phyloP scores from a whole-genome alignment of 257 asterid genomes.

The Przewalskia tangutica region DNA sequence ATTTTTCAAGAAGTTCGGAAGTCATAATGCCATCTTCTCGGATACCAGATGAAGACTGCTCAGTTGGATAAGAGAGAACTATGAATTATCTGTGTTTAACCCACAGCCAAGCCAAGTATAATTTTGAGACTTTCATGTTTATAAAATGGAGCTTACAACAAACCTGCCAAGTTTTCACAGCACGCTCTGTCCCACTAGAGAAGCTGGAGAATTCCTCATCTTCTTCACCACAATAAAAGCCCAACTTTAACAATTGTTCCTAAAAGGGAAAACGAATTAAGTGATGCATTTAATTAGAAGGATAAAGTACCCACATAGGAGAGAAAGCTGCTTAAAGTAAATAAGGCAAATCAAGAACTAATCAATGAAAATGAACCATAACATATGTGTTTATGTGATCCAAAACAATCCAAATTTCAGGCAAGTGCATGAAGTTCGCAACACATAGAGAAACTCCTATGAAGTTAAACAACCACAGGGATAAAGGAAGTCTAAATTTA shows the following conservation, averaged over 20 bases:
- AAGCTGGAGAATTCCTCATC: conserved; percentile 75
- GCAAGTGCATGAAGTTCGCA: neutral
- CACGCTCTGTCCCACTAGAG: conserved; percentile 75
- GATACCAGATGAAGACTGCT: conserved; percentile 54
- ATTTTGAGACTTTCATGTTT: neutral
- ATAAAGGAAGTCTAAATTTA: neutral
- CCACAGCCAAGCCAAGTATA: neutral
- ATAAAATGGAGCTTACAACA: conserved; percentile 9
- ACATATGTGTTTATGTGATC: neutral
- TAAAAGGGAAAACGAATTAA: conserved; percentile 16
- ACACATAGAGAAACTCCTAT: neutral
- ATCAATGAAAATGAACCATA: neutral
- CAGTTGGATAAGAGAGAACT: conserved; percentile 5
- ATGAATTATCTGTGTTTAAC: neutral
- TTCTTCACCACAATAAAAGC: conserved; percentile 95
- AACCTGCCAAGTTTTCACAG: conserved; percentile 98
- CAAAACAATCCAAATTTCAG: neutral
- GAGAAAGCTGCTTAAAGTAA: neutral
- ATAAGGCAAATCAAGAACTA: neutral
- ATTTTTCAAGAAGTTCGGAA: conserved; percentile 51
- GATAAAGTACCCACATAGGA: neutral
- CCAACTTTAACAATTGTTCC: conserved; percentile 74
- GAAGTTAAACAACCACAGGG: neutral
- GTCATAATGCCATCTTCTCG: conserved; percentile 88
- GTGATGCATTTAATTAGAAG: neutral